Percentiles rank a stretch among this genome's conserved stretches.
Conservation (phyloP, 2,329 filamentous ascomycete species). For the Pyrenophora tritici-repentis region DNA sequence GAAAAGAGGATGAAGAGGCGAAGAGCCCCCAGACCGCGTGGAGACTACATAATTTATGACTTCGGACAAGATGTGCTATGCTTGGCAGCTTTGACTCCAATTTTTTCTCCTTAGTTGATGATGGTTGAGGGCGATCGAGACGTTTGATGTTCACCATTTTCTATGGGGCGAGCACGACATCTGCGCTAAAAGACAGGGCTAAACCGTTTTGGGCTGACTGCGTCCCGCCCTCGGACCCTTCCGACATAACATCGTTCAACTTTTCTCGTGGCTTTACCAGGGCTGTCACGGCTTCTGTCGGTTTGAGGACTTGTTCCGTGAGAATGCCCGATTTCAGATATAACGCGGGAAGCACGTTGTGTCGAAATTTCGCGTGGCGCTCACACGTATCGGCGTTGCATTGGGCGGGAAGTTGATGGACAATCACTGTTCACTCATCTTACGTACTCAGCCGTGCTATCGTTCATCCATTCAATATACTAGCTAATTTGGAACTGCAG, state of each 20-base stretch:
- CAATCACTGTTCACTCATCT: too few relatives aligned
- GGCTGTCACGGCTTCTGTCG: not conserved
- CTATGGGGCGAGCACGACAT: not conserved
- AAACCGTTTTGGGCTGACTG: not conserved
- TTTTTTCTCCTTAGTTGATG: not conserved
- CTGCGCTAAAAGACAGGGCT: not conserved
- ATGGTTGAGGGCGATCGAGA: not conserved
- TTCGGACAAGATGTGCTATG: not conserved
- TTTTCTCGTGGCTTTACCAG: not conserved
- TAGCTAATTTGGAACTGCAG: too few relatives aligned
- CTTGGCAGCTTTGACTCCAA: not conserved
- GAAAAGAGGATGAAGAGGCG: not conserved
- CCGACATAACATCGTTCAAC: not conserved
- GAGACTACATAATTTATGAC: not conserved
- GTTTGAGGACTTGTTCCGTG: not conserved
- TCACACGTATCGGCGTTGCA: too few relatives aligned
- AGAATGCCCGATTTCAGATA: not conserved
- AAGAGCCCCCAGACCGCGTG: not conserved
- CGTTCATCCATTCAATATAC: too few relatives aligned
- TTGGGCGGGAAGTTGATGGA: too few relatives aligned
- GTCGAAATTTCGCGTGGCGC: too few relatives aligned
- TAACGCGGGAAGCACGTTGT: not conserved
- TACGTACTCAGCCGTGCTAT: too few relatives aligned
- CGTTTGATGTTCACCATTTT: not conserved
- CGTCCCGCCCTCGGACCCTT: not conserved